Percentiles rank a stretch among this genome's conserved stretches.
These are phyloP conservation scores for Hymenoscyphus scutula DNA, from an alignment of 2,329 filamentous ascomycete species.

Conservation along the genomic window DNA sequence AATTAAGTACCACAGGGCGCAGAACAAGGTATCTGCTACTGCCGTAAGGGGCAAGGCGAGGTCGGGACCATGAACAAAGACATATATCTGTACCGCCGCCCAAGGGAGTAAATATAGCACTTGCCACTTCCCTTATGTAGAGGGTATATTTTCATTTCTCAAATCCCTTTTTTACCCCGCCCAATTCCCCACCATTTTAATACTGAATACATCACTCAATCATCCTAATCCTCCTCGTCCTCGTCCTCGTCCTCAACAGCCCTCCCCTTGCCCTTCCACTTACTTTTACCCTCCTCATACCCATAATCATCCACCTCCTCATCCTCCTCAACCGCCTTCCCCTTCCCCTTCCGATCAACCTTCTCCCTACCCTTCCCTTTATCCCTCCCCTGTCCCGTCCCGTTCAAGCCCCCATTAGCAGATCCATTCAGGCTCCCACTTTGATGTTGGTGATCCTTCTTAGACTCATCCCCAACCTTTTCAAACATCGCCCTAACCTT, in stretches of 20 bases:
- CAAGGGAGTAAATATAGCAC: not conserved
- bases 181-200: not conserved
- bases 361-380: slow-evolving; percentile 22
- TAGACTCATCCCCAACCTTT: slow-evolving; percentile 47
- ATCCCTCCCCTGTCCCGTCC: slow-evolving; percentile 28
- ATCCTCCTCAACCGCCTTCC: slow-evolving; percentile 36
- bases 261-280: slow-evolving; percentile 45
- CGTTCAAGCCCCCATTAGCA: slow-evolving; percentile 17
- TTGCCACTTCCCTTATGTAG: not conserved
- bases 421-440: too few relatives aligned
- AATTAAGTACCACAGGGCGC: too few relatives aligned
- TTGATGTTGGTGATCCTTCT: too few relatives aligned
- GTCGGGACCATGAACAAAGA: too few relatives aligned
- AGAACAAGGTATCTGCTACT: too few relatives aligned
- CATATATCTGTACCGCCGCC: too few relatives aligned
- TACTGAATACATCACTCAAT: slow-evolving; percentile 38
- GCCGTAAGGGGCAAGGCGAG: too few relatives aligned
- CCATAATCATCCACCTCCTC: too few relatives aligned
- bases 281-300: too few relatives aligned
- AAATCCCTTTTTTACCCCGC: not conserved
- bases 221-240: slow-evolving; percentile 39
- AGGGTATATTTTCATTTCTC: not conserved
- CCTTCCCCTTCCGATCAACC: slow-evolving; percentile 38
- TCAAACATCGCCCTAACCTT: slow-evolving; percentile 81
- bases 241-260: slow-evolving; percentile 44